A percentile compares a stretch with the other conserved stretches of the same genome.
phyloP scores from a whole-genome alignment of 2,329 filamentous ascomycete genomes.

The Colletotrichum sp. region DNA sequence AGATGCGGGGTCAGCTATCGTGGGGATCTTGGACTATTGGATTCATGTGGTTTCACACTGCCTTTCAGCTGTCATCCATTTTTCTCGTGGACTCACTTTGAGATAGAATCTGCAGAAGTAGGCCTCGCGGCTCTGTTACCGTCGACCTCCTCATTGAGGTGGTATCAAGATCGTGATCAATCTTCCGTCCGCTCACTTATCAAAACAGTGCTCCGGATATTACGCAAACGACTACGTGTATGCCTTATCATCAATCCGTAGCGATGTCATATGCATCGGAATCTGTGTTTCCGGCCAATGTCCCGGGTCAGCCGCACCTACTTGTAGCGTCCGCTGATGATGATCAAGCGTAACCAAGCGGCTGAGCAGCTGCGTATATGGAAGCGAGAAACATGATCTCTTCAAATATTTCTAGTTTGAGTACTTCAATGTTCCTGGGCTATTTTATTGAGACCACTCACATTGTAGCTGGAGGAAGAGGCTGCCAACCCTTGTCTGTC shows the following conservation, averaged over 20 bases:
- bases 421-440: background rate
- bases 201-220: background rate
- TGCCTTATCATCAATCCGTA: background rate
- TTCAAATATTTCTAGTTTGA: background rate
- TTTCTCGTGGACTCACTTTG: background rate
- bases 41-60: background rate
- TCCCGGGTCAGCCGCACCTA: background rate
- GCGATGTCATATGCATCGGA: background rate
- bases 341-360: background rate
- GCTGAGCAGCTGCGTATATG: background rate
- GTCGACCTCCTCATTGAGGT: background rate
- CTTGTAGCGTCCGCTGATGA: background rate
- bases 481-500: background rate
- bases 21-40: background rate
- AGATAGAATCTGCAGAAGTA: background rate
- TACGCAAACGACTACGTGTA: background rate
- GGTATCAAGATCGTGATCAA: background rate
- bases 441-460: background rate
- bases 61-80: background rate
- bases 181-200: background rate
- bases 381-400: background rate
- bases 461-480: background rate
- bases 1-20: background rate
- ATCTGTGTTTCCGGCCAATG: background rate
- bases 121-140: background rate